Base-by-base conservation (phyloP, 2,329 filamentous ascomycete species). In the Aureobasidium zeae region DNA sequence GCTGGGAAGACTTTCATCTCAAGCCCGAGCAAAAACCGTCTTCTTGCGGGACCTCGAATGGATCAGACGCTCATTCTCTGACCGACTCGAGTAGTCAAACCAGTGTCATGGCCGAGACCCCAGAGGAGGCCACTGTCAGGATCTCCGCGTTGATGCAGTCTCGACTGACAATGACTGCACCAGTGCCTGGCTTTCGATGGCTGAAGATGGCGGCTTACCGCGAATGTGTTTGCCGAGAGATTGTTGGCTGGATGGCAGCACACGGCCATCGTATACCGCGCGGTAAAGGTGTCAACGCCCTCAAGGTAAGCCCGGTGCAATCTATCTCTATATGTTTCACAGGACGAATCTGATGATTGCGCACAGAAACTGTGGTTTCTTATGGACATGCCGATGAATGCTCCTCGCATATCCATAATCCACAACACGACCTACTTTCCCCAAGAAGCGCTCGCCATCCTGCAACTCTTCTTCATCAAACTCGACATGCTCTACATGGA, bases 401-500 rank as follows among this genome's bases (percentile, higher is more conserved):
- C 50, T 0, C 64, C 72, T 11, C 76, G 85, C 1, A 60, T 69
- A 5, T 65, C 64, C 2, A 63, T 81, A 5, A 58, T 86, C 4
- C 66, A 65, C 21, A 76, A 76, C 57, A 41, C 43, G 8, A 51
- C 54, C 0, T 66, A 79, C 35, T 82, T 82, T 70, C 64, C 70
- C 8, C 65, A 81, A 45, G 48, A 57, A 3, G 77, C 85, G 54
- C 59, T 91, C 8, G 73, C 76, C 55, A 68, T 74, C 38, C 69
- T 74, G 2, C 74, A 78, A 32, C 60, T 80, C 47, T 79, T 89
- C 64, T 66, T 85, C 51, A 56, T 84, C 49, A 88, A 89, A 63
- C 71, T 91, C 12, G 71, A 77, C 54, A 77, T 87, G 73, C 69
- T 70, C 43, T 78, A 86, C 60, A 76, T 73, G 46, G 72, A 84